These are phyloP conservation scores for Talaromyces nanjingensis DNA, from an alignment of 495 filamentous ascomycete species.

Conservation along the genomic window DNA sequence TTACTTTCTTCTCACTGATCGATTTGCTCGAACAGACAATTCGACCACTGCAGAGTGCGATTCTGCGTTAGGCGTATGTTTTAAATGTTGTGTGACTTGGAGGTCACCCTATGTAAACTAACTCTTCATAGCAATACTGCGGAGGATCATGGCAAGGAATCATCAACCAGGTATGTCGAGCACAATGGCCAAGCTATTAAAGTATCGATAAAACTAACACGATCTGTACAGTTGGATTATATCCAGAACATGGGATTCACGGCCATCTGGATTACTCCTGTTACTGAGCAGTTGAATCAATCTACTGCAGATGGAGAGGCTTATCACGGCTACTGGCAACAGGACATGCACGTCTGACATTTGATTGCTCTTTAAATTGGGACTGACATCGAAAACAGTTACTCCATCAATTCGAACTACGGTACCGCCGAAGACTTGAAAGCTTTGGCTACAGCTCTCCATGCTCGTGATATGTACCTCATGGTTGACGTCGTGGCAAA, in stretches of 20 bases:
- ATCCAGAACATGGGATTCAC: slow-evolving; percentile 75
- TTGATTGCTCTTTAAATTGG: background rate
- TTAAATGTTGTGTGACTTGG: background rate
- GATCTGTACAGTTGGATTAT: slow-evolving; percentile 32
- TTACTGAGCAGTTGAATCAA: slow-evolving; percentile 53
- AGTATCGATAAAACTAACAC: background rate
- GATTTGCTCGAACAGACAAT: slow-evolving; percentile 61
- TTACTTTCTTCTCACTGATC: slow-evolving; percentile 71
- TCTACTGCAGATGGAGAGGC: slow-evolving; percentile 45
- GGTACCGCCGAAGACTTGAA: slow-evolving; percentile 60
- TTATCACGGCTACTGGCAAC: slow-evolving; percentile 76
- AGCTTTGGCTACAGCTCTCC: slow-evolving; percentile 50
- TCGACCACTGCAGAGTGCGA: slow-evolving; percentile 51
- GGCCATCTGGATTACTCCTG: slow-evolving; percentile 76
- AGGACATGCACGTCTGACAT: slow-evolving; percentile 42
- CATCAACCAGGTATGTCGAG: slow-evolving; percentile 49
- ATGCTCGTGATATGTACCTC: slow-evolving; percentile 59
- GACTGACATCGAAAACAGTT: slow-evolving; percentile 20
- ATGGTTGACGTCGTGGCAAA: slow-evolving; percentile 81
- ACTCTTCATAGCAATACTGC: slow-evolving; percentile 48
- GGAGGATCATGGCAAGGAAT: slow-evolving; percentile 72
- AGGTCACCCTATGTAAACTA: background rate
- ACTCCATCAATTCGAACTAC: slow-evolving; percentile 56
- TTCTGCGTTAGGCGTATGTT: slow-evolving; percentile 17
- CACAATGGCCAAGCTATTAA: background rate